These are phyloP conservation scores for Naganishia antarctica DNA, from an alignment of 768 basidiomycete genomes.

Conservation along the genomic window DNA sequence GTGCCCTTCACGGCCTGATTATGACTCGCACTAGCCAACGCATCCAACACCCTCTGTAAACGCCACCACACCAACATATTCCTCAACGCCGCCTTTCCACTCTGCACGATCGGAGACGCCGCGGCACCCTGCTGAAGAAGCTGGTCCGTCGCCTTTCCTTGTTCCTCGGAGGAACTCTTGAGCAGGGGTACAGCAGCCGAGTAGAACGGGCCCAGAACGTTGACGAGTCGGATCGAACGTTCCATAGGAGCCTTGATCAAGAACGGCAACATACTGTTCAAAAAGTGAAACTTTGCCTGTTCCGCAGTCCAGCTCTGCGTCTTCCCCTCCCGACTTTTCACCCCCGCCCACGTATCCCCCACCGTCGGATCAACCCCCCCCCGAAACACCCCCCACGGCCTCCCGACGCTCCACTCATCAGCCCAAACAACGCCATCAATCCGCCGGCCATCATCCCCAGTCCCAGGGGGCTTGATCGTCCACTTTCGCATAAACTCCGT, in stretches of 20 bases:
- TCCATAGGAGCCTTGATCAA: constrained; percentile 79
- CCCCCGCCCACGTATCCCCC: constrained; percentile 13
- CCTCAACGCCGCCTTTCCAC: constrained; percentile 33
- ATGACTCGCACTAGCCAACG: constrained; percentile 59
- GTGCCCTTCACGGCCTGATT: not conserved
- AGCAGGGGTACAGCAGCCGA: constrained; percentile 64
- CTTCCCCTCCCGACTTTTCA: not conserved
- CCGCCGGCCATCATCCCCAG: constrained; percentile 41
- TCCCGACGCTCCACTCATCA: constrained; percentile 41
- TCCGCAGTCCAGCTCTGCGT: constrained; percentile 36
- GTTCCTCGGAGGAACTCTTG: constrained; percentile 41
- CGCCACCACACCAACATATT: constrained; percentile 57
- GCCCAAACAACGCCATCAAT: constrained; percentile 47
- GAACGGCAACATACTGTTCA: constrained; percentile 71
- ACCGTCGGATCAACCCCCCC: not conserved
- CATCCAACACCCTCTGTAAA: constrained; percentile 77
- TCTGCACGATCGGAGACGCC: constrained; percentile 63
- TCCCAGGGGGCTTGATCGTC: constrained; percentile 35
- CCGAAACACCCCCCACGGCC: constrained; percentile 6
- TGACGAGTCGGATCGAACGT: constrained; percentile 82
- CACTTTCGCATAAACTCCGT: constrained; percentile 43
- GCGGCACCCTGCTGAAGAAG: constrained; percentile 22
- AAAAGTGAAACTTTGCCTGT: constrained; percentile 60
- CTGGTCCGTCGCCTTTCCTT: constrained; percentile 34
- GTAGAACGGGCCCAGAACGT: constrained; percentile 82